phyloP scores from a whole-genome alignment of 192 early-diverging fungal species.

The Podochytrium sp. region DNA sequence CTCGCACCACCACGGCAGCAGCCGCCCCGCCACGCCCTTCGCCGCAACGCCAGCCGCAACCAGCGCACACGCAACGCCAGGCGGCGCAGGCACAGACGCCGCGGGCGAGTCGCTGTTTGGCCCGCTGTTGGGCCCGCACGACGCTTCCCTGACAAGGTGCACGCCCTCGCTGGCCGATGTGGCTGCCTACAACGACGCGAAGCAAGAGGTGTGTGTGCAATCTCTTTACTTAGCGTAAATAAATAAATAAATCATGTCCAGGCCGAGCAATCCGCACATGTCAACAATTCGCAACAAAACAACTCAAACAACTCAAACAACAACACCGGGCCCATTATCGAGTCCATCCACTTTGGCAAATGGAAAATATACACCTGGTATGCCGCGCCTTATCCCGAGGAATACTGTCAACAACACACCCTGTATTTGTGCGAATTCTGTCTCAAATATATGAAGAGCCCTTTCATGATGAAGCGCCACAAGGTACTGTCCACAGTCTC shows the following conservation, averaged over 20 bases:
- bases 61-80: background rate
- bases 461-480: slow-evolving; percentile 74
- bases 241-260: too few species aligned
- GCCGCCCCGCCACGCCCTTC: background rate
- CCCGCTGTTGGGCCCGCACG: slow-evolving; percentile 7
- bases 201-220: slow-evolving; percentile 17
- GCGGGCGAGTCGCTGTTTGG: background rate
- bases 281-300: too few species aligned
- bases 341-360: slow-evolving; percentile 61
- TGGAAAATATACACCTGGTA: slow-evolving; percentile 95
- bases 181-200: slow-evolving; percentile 20
- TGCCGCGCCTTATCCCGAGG: slow-evolving; percentile 89
- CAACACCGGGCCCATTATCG: slow-evolving; percentile 24
- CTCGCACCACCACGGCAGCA: too few species aligned
- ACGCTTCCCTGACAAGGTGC: slow-evolving; percentile 30
- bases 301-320: too few species aligned
- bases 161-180: slow-evolving; percentile 21
- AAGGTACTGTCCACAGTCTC: slow-evolving; percentile 46
- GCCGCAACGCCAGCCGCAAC: background rate
- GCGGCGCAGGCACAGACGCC: too few species aligned
- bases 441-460: slow-evolving; percentile 89
- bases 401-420: slow-evolving; percentile 71
- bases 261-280: too few species aligned
- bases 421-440: slow-evolving; percentile 92
- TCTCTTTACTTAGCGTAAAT: too few species aligned